These are phyloP conservation scores for Xylaria sp. DNA, from an alignment of 2,329 filamentous ascomycete species.

Conservation along the genomic window DNA sequence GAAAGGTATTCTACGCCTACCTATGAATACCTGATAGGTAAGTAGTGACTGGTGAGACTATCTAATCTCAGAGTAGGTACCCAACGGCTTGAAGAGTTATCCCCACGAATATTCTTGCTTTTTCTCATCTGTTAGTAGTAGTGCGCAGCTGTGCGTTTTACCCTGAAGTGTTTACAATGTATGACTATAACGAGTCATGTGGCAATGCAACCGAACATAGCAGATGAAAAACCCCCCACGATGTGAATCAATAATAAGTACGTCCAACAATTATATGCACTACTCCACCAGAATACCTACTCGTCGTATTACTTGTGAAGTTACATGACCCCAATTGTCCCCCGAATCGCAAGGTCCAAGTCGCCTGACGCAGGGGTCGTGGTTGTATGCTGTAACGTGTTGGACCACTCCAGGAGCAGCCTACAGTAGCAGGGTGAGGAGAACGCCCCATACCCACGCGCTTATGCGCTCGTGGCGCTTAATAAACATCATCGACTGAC, in stretches of 20 bases:
- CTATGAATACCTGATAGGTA: no score
- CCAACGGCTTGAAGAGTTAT: no score
- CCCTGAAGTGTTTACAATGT: background rate
- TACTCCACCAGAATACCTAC: background rate
- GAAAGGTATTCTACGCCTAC: no score
- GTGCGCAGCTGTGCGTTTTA: no score
- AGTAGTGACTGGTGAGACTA: no score
- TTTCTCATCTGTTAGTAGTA: no score
- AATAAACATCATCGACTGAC: conserved; percentile 1
- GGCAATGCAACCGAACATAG: background rate
- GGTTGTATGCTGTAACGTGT: background rate
- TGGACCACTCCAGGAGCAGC: background rate
- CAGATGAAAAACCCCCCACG: conserved; percentile 1
- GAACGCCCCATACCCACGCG: conserved; percentile 23
- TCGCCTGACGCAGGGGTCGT: conserved; percentile 32
- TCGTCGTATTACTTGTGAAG: background rate
- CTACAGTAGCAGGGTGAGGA: conserved; percentile 14
- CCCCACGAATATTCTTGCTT: no score
- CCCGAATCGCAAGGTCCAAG: conserved; percentile 6
- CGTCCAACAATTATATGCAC: background rate
- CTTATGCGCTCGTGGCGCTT: conserved; percentile 31
- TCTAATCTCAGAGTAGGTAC: no score
- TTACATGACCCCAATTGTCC: background rate
- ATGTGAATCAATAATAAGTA: background rate
- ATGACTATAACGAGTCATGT: no score